Base-by-base conservation (phyloP, 139 green algal genomes). In the Chlamydomonas sp. region DNA sequence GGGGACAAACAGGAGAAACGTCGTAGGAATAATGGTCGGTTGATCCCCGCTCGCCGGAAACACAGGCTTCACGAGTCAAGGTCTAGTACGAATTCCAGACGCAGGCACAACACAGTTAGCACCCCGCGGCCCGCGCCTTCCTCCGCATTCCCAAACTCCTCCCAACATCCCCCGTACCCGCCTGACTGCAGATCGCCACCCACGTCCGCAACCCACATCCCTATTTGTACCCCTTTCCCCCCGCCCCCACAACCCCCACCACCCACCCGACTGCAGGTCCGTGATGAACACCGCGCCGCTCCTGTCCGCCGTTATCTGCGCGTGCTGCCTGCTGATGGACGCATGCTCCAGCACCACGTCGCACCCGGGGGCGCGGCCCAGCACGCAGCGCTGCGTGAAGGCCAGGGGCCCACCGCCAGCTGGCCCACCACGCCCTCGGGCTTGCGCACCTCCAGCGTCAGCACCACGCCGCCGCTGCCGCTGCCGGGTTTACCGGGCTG, bases 331-430 rank as follows among this genome's bases (percentile, higher is more conserved):
- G 5, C 88, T 95, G 57, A 97, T 90, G 61, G 92, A 96, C 9
- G 91, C 80, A 85, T 97, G 95, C 93, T 97, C 94, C 90, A 96
- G 63, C 9, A 93, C 85, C 31, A 97, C 93, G 20, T 95, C 94
- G 73, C 91, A 95, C 59, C 75, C 78, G 15, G 92, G 93, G 5
- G 93, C 88, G 66, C 91, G 81, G 59, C 95, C 95, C 93, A 96
- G 94, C 17, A 96, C 78, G 60, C 90, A 88, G 20, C 93, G 87
- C 89, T 97, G 94, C 63, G 93, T 89, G n/a, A 79, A 75, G 5
- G 62, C 77, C 58, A 93, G 82, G 64, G 86, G 2, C 93, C 93
- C 9, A 96, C 59, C 20, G 88, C 77, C 90, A 97, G 88, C 63
- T 93, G 79, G 3, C 91, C 93, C 73, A 96, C 78, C n/a, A 90